Evolutionary conservation across 1,284 basidiomycete species (phyloP), one percentile per base, ranked within the genome.

Genomic region (Taiwanofungus camphoratus): DNA sequence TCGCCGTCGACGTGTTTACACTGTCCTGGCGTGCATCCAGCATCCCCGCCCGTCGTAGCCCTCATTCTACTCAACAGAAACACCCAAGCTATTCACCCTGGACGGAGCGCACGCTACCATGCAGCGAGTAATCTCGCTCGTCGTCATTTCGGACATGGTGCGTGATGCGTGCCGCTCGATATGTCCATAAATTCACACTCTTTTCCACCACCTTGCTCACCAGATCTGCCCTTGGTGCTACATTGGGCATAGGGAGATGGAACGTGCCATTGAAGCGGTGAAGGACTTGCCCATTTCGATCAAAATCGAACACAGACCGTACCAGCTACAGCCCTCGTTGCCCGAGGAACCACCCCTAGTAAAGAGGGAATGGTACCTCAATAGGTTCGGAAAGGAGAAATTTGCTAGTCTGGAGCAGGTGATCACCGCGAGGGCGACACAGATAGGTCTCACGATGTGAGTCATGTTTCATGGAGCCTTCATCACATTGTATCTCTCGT

Each of bases 171-270:
- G n/a, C 34, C 42, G 42, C 36, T 36, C 8, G 42, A 32, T 29
- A 36, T 30, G 11, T 41, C 33, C 16, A 24, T 36, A 21, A 9
- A 13, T 5, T 4, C 39, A 37, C n/a, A n/a, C 46, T 33, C 31
- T 44, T 41, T 39, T 23, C 22, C 36, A 41, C 34, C 40, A 15
- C 36, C 24, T 40, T 35, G 26, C 31, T 33, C 6, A 9, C 16
- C 55, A 87, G 84, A 67, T 73, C 36, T 88, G 86, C 59, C 71
- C 74, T 43, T 87, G 82, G 67, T 88, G 85, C 62, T 86, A 79
- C 62, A 74, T 91, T 49, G 79, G 77, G 11, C 77, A 82, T 61
- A 77, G 79, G 60, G 82, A 87, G 55, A 73, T 91, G 43, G 67
- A 81, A 39, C 69, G 72, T 33, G 87, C 87, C 23, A 77, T 85